Base-by-base conservation (phyloP, 2,329 filamentous ascomycete species). In the Diaporthe australafricana region DNA sequence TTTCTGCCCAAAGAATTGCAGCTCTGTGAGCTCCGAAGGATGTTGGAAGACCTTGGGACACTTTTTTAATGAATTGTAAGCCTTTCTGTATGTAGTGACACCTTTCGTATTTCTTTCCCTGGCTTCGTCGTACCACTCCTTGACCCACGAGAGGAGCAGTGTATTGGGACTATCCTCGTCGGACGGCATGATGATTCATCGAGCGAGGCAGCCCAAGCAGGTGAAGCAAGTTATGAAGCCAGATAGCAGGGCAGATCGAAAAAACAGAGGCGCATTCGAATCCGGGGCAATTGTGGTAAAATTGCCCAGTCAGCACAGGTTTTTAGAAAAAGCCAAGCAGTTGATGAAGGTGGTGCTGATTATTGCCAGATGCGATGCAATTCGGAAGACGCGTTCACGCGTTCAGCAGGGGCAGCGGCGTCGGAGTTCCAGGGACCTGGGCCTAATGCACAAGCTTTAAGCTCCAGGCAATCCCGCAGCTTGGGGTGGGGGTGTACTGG, bases 1-100 rank as follows among this genome's bases (percentile, higher is more conserved):
- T 75, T 92, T 94, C 0, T 89, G 88, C 0, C 94, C 94, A 72
- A 95, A 90, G 0, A 93, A 93, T 73, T 90, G 90, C n/a, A 96
- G 86, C 75, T 92, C 88, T 76, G 91, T 87, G 1, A 93, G 88
- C 82, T 95, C 89, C 7, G 91, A 90, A 2, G 94, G 93, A 79
- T 96, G 94, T 22, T 88, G 84, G 75, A 94, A 93, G 1, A 83
- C 82, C 48, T 94, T 83, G 0, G 94, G 93, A 74, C 93, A 95
- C 16, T 89, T 89, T 81, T 91, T 93, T 80, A 96, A 88, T 2
- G 93, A 93, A 71, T 94, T 88, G 77, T 94, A 94, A 1, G 94
- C 94, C 76, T 92, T 90, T 75, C 89, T 92, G 80, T 95, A 96
- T 0, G 89, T 91, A n/a, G 87, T 89, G 30, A 90, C 82, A 27